Conservation (phyloP, 805 yeast genomes). For the Hanseniaspora valbyensis region DNA sequence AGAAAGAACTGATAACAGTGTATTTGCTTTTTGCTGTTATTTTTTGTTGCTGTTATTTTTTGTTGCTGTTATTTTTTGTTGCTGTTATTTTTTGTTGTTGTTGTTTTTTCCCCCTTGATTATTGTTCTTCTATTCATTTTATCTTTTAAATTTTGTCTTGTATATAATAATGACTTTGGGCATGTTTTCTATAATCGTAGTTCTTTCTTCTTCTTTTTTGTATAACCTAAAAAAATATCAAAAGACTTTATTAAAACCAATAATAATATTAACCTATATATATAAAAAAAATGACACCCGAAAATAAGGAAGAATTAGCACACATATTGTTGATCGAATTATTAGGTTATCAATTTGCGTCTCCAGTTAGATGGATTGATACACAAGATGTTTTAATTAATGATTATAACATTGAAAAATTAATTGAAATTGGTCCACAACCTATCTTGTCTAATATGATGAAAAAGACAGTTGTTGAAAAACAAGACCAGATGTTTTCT, state of each 20-base stretch:
- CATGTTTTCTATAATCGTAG: background rate
- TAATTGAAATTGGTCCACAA: conserved; percentile 84
- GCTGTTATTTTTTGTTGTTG: too few relatives aligned
- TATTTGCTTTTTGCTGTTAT: too few relatives aligned
- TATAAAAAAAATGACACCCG: conserved; percentile 36
- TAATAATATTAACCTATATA: too few relatives aligned
- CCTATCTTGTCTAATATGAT: conserved; percentile 92
- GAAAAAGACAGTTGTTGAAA: conserved; percentile 67
- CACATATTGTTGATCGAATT: conserved; percentile 75
- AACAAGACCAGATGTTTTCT: conserved; percentile 46
- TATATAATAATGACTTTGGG: too few relatives aligned
- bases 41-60: too few relatives aligned
- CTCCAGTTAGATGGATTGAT: conserved; percentile 91
- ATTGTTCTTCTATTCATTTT: too few relatives aligned
- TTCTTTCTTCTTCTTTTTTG: background rate
- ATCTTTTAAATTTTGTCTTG: too few relatives aligned
- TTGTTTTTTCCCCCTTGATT: background rate
- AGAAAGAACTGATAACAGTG: too few relatives aligned
- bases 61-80: too few relatives aligned
- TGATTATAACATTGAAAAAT: conserved; percentile 70
- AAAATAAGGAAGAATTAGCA: conserved; percentile 76
- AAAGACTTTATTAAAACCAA: background rate
- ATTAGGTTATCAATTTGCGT: conserved; percentile 83
- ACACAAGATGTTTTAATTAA: conserved; percentile 80
- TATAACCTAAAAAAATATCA: background rate